Evolutionary conservation across 1,284 basidiomycete species (phyloP), one percentile per base, ranked within the genome.

Genomic region (Cystobasidiaceae sp.): DNA sequence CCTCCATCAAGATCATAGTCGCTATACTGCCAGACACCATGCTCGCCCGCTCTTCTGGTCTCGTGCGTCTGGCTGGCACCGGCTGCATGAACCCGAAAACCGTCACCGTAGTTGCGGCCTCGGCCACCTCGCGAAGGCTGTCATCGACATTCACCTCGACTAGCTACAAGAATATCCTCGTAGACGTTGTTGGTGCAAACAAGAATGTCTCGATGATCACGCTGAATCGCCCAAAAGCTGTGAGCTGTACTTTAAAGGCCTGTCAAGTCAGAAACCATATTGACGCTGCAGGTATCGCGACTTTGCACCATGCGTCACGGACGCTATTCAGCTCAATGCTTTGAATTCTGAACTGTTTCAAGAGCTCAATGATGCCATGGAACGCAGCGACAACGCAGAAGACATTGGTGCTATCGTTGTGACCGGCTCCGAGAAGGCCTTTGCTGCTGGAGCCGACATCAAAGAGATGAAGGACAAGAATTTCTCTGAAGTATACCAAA

Each of bases 141-240:
- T 49, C 49, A n/a, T 62, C 60, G 25, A 54, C 50, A 3, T 54
- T 62, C 23, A 48, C 64, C 2, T 49, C 32, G 17, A 34, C 56
- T 13, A 58, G 34, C 56, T 89, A 88, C 79, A 81, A 85, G 70
- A 82, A 86, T 77, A 88, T 93, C 76, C 79, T 92, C 67, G 83
- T 87, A 34, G 85, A 88, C 4, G 51, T 55, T 3, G 69, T 68
- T 8, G 66, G 66, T 28, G 30, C 30, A 19, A 81, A 81, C 59
- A 89, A 90, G 25, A 84, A 84, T 55, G 92, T 98, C 56, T 82
- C 85, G 8, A 86, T 97, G 71, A 85, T 99, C 77, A 91, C 89
- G 15, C 83, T 99, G 74, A 97, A 99, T 81, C 84, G 94, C 62
- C 94, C 96, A 54, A 97, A 96, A 75, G 91, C 91, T 25, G 82